phyloP scores from a whole-genome alignment of 176 grass and related monocot species.

The Oropetium thomaeum region DNA sequence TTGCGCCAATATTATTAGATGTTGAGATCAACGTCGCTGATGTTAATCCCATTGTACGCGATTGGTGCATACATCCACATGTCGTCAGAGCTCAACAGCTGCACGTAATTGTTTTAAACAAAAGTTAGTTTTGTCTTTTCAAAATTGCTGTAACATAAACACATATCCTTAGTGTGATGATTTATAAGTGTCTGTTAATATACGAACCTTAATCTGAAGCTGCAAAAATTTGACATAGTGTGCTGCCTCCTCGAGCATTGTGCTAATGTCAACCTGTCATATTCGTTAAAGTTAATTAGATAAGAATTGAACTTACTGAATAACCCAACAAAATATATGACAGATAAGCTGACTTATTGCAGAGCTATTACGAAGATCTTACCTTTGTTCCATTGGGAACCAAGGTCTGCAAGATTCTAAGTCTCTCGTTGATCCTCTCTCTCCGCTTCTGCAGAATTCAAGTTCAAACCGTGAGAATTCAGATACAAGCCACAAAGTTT shows the following conservation, averaged over 20 bases:
- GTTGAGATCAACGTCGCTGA: constrained; percentile 64
- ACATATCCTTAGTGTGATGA: background rate
- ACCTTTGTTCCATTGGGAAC: constrained; percentile 98
- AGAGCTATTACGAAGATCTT: constrained; percentile 5
- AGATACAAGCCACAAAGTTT: background rate
- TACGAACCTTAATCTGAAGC: constrained; percentile 87
- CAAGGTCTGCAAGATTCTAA: constrained; percentile 80
- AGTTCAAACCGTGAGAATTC: constrained; percentile 30
- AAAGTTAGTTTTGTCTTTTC: constrained; percentile 22
- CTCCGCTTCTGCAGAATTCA: constrained; percentile 79
- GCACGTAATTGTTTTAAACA: constrained; percentile 33
- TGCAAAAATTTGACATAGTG: constrained; percentile 94
- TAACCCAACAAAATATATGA: background rate
- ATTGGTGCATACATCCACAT: constrained; percentile 96
- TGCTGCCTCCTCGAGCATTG: constrained; percentile 97
- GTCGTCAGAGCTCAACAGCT: constrained; percentile 92
- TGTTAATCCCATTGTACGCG: constrained; percentile 85
- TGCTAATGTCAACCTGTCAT: constrained; percentile 90
- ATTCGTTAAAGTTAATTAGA: constrained; percentile 30
- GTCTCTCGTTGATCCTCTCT: constrained; percentile 93
- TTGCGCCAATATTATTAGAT: constrained; percentile 41
- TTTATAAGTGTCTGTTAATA: constrained; percentile 1
- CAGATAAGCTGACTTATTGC: background rate
- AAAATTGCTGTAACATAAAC: too few species aligned
- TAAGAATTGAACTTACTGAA: background rate